These are phyloP conservation scores for Mycena rebaudengoi DNA, from an alignment of 768 basidiomycete species.

Conservation along the genomic window DNA sequence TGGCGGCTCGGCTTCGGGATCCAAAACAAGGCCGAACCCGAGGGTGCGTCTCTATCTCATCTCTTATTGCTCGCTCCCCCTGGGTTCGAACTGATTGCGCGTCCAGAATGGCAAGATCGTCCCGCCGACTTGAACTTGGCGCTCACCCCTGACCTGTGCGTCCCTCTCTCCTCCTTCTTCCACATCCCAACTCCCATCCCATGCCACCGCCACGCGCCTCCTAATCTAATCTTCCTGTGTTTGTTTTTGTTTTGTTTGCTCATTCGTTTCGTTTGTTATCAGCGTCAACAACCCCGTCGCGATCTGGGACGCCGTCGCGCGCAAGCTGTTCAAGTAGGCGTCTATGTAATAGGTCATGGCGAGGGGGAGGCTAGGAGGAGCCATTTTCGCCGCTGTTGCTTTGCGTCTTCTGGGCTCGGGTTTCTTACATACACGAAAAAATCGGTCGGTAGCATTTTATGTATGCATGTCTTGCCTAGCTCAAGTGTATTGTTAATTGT, in stretches of 20 bases:
- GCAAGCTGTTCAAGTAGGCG: slow-evolving; percentile 29
- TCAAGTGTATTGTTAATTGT: too few relatives aligned
- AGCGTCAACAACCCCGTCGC: slow-evolving; percentile 65
- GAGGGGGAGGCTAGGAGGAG: too few relatives aligned
- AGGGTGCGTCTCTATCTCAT: slow-evolving; percentile 56
- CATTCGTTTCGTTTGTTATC: not conserved
- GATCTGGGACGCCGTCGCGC: slow-evolving; percentile 61
- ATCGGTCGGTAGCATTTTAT: too few relatives aligned
- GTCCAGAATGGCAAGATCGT: slow-evolving; percentile 65
- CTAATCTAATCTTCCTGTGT: too few relatives aligned
- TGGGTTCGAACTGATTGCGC: not conserved
- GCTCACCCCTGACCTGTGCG: slow-evolving; percentile 58
- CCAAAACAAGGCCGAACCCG: slow-evolving; percentile 56
- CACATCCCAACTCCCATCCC: too few relatives aligned
- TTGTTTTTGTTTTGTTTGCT: too few relatives aligned
- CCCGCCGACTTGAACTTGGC: slow-evolving; percentile 60
- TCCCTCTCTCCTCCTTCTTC: slow-evolving; percentile 1
- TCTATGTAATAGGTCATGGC: too few relatives aligned
- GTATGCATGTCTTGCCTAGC: too few relatives aligned
- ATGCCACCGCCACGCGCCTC: slow-evolving; percentile 3
- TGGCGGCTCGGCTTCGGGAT: slow-evolving; percentile 70
- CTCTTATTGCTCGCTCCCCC: too few relatives aligned
- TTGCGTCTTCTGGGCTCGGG: too few relatives aligned
- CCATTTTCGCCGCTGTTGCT: too few relatives aligned
- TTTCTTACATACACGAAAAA: too few relatives aligned